Evolutionary conservation across 2,329 filamentous ascomycete species (phyloP).

Genomic region (Aspergillus jensenii): DNA sequence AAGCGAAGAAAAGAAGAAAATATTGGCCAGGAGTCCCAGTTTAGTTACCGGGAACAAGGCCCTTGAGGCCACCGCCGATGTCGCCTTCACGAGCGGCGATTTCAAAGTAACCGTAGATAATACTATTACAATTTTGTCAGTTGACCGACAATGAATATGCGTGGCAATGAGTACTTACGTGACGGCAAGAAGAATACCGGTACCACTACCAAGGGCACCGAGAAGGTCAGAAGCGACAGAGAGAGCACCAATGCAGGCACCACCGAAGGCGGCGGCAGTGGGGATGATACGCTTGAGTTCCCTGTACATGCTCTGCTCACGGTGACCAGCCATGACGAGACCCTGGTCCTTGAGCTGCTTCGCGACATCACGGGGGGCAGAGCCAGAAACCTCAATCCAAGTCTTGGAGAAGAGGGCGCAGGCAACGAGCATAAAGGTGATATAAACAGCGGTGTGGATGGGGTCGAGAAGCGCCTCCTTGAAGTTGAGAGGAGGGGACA

Average conservation of each 20-base stretch:
- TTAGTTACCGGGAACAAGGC: slow-evolving; percentile 57
- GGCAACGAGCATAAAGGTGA: slow-evolving; percentile 95
- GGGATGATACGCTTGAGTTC: slow-evolving; percentile 99
- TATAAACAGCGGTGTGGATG: slow-evolving; percentile 93
- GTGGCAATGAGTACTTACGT: slow-evolving; percentile 66
- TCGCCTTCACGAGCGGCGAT: slow-evolving; percentile 99
- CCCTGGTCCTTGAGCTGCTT: slow-evolving; percentile 99
- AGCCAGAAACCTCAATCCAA: slow-evolving; percentile 99
- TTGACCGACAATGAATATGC: neutral
- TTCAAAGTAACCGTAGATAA: slow-evolving; percentile 99
- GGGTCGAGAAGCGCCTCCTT: slow-evolving; percentile 95
- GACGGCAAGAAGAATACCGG: slow-evolving; percentile 95
- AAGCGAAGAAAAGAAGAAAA: slow-evolving; percentile 16
- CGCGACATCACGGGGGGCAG: slow-evolving; percentile 93
- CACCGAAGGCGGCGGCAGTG: slow-evolving; percentile 95
- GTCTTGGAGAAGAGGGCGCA: slow-evolving; percentile 99
- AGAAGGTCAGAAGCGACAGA: slow-evolving; percentile 94
- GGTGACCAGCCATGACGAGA: slow-evolving; percentile 98
- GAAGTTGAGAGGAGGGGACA: slow-evolving; percentile 97
- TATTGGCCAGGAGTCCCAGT: slow-evolving; percentile 13
- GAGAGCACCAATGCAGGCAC: slow-evolving; percentile 96
- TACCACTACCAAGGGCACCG: slow-evolving; percentile 92
- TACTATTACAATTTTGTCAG: slow-evolving; percentile 56
- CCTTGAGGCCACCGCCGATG: slow-evolving; percentile 70
- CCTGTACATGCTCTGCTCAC: slow-evolving; percentile 99